These are phyloP conservation scores for Podospora pseudoanserina DNA, from an alignment of 495 filamentous ascomycete genomes.

Conservation along the genomic window DNA sequence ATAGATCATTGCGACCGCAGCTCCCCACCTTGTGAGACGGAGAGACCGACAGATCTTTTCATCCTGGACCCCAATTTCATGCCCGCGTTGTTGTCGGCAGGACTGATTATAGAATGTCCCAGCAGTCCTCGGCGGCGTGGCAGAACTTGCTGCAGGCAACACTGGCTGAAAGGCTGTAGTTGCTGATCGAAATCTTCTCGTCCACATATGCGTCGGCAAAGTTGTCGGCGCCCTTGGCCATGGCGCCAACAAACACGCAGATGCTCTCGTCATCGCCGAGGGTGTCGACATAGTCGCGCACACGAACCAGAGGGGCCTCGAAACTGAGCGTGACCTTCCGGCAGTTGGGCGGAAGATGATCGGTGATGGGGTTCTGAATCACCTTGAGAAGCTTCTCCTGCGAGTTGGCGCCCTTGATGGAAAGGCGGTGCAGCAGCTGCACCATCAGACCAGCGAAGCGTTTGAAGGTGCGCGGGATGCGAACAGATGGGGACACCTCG, in stretches of 20 bases:
- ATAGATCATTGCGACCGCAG: constrained; percentile 31
- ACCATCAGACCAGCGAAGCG: constrained; percentile 98
- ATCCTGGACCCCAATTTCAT: constrained; percentile 25
- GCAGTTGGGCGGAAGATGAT: constrained; percentile 94
- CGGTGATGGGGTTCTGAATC: constrained; percentile 94
- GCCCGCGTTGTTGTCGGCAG: constrained; percentile 1
- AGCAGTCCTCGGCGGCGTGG: constrained; percentile 94
- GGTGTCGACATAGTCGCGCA: constrained; percentile 79
- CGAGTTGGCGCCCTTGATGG: constrained; percentile 91
- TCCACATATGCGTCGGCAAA: constrained; percentile 94
- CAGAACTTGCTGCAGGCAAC: constrained; percentile 99
- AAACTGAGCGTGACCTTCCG: constrained; percentile 95
- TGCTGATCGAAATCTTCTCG: constrained; percentile 96
- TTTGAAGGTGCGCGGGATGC: constrained; percentile 97
- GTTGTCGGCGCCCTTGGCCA: constrained; percentile 94
- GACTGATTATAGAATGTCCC: constrained; percentile 76
- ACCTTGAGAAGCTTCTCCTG: constrained; percentile 97
- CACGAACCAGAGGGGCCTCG: constrained; percentile 80
- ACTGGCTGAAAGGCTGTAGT: constrained; percentile 93
- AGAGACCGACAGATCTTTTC: constrained; percentile 35
- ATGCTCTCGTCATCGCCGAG: constrained; percentile 82
- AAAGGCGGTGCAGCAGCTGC: constrained; percentile 92
- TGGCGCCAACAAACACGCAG: constrained; percentile 95
- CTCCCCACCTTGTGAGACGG: constrained; percentile 20
- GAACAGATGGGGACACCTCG: constrained; percentile 93